phyloP scores from a whole-genome alignment of 83 land plant species.

The Diphasiastrum complanatum region DNA sequence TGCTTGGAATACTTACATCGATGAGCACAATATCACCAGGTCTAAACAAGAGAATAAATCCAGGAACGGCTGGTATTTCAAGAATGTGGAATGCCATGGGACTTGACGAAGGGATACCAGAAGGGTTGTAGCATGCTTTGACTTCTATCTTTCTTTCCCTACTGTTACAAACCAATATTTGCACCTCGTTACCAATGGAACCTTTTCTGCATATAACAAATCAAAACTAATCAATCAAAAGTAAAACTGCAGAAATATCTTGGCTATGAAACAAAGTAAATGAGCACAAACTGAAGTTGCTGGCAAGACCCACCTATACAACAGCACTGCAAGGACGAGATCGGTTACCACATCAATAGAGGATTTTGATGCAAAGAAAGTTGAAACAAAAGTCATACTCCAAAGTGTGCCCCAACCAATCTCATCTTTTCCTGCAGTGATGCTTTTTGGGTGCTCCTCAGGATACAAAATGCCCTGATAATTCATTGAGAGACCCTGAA shows the following conservation, averaged over 20 bases:
- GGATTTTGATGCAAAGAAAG: slow-evolving; percentile 23
- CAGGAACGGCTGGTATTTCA: slow-evolving; percentile 69
- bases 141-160: slow-evolving; percentile 35
- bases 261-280: neutral
- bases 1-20: slow-evolving; percentile 49
- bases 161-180: slow-evolving; percentile 50
- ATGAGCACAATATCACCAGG: slow-evolving; percentile 60
- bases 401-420: slow-evolving; percentile 70
- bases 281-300: neutral
- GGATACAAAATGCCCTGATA: slow-evolving; percentile 69
- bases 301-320: slow-evolving; percentile 53
- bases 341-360: slow-evolving; percentile 25
- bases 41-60: slow-evolving; percentile 63
- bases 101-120: slow-evolving; percentile 28
- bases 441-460: slow-evolving; percentile 18
- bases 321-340: slow-evolving; percentile 58
- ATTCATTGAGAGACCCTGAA: slow-evolving; percentile 2
- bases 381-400: slow-evolving; percentile 94
- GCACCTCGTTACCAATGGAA: slow-evolving; percentile 51
- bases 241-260: too few species aligned
- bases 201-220: slow-evolving; percentile 48
- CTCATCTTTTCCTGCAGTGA: neutral
- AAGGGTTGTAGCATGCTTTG: slow-evolving; percentile 37
- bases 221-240: too few species aligned
- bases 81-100: slow-evolving; percentile 46